A percentile compares a stretch with the other conserved stretches of the same genome.
phyloP scores from a whole-genome alignment of 2,329 filamentous ascomycete genomes.

The Aspergillus carbonarius region DNA sequence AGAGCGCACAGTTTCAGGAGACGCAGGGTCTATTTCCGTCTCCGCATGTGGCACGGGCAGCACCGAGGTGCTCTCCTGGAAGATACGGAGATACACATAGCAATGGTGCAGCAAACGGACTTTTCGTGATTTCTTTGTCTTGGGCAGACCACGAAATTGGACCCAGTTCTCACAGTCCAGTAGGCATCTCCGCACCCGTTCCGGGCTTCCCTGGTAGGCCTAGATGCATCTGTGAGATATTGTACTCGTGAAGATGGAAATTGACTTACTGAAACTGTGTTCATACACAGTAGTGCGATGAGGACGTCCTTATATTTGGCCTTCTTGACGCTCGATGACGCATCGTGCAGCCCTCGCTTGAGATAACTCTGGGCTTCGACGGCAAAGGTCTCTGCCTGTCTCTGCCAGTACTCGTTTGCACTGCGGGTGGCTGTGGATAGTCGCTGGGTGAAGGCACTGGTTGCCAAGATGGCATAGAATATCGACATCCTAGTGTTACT shows the following conservation, averaged over 20 bases:
- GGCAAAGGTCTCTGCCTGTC: slow-evolving; percentile 31
- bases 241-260: background rate
- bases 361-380: slow-evolving; percentile 33
- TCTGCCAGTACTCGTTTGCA: slow-evolving; percentile 31
- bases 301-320: slow-evolving; percentile 48
- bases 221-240: background rate
- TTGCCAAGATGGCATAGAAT: slow-evolving; percentile 43
- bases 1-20: slow-evolving; percentile 22
- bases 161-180: slow-evolving; percentile 49
- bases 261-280: slow-evolving; percentile 32
- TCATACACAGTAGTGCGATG: slow-evolving; percentile 47
- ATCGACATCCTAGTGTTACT: slow-evolving; percentile 41
- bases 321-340: slow-evolving; percentile 35
- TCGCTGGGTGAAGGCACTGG: slow-evolving; percentile 46
- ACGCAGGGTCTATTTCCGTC: background rate
- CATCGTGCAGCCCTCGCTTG: slow-evolving; percentile 35
- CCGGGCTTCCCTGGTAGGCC: slow-evolving; percentile 32
- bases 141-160: slow-evolving; percentile 37
- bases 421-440: slow-evolving; percentile 23
- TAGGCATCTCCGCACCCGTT: slow-evolving; percentile 40
- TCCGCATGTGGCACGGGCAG: background rate
- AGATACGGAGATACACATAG: slow-evolving; percentile 48
- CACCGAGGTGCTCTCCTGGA: slow-evolving; percentile 42
- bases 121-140: slow-evolving; percentile 43
- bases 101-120: slow-evolving; percentile 49